Conservation (phyloP, 257 asterid genomes). For the Nicotiana undulata region DNA sequence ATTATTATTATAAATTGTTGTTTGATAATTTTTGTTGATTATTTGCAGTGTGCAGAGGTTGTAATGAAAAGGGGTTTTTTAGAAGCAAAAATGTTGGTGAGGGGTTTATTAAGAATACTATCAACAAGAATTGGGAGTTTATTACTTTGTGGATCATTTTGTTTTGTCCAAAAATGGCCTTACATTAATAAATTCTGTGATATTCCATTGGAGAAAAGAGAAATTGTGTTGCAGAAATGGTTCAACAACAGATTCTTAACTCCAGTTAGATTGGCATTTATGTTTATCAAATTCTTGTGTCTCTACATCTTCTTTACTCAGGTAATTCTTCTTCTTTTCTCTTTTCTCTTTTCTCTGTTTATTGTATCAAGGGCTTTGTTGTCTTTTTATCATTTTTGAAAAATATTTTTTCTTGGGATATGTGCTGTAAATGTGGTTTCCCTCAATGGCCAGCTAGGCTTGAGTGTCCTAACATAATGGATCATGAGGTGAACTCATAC, state of each 20-base stretch:
- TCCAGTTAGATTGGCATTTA: constrained; percentile 69
- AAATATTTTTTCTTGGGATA: not conserved
- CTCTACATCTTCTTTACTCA: constrained; percentile 53
- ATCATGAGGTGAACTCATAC: too few species aligned
- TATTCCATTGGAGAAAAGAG: constrained; percentile 55
- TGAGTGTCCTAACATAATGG: too few species aligned
- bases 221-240: constrained; percentile 52
- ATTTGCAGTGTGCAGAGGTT: constrained; percentile 56
- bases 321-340: constrained; percentile 24
- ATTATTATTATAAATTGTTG: too few species aligned
- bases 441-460: too few species aligned
- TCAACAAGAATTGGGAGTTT: constrained; percentile 67
- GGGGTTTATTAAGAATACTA: constrained; percentile 32
- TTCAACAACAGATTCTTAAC: constrained; percentile 42
- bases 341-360: not conserved
- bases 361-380: not conserved
- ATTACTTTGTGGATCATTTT: constrained; percentile 45
- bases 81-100: constrained; percentile 43
- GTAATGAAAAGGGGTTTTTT: constrained; percentile 32
- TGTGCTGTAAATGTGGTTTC: too few species aligned
- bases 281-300: constrained; percentile 58
- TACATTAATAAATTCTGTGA: constrained; percentile 45
- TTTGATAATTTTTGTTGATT: too few species aligned
- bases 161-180: constrained; percentile 50
- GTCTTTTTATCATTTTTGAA: not conserved